phyloP scores from a whole-genome alignment of 805 yeast species.

The Saccharomycopsis lassenensis region DNA sequence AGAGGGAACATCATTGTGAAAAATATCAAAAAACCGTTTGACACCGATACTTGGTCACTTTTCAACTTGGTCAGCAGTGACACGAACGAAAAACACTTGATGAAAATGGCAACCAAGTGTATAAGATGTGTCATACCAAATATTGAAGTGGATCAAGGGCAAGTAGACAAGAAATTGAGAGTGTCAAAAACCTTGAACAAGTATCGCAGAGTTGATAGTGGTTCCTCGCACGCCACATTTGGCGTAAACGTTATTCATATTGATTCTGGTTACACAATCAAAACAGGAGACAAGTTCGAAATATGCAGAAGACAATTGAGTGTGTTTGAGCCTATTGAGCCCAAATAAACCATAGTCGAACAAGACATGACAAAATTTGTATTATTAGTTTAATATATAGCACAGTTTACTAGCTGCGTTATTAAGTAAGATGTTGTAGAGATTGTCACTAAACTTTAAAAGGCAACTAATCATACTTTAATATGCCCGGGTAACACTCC shows the following conservation, averaged over 20 bases:
- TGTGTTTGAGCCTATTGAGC: conserved; percentile 5
- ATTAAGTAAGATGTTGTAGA: no score
- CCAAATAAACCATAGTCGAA: no score
- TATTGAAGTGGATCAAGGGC: conserved; percentile 21
- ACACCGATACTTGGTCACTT: conserved; percentile 25
- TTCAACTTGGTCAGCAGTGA: conserved; percentile 14
- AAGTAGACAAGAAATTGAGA: conserved; percentile 19
- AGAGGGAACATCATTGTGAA: conserved; percentile 24
- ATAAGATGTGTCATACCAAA: conserved; percentile 26
- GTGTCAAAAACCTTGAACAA: conserved; percentile 23
- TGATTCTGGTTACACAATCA: conserved; percentile 24
- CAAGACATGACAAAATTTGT: no score
- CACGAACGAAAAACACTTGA: conserved; percentile 18
- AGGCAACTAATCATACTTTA: no score
- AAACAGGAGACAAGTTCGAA: conserved; percentile 36
- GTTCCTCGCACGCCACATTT: conserved; percentile 19
- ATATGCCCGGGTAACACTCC: no score
- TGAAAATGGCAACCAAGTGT: conserved; percentile 21
- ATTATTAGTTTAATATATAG: no score
- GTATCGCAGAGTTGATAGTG: conserved; percentile 23
- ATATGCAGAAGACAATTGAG: conserved; percentile 3
- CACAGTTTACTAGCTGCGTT: no score
- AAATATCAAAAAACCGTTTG: conserved; percentile 24
- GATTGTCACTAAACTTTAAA: no score
- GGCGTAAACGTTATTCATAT: conserved; percentile 10